phyloP scores from a whole-genome alignment of 2,329 filamentous ascomycete species.

The Monosporascus sp. region DNA sequence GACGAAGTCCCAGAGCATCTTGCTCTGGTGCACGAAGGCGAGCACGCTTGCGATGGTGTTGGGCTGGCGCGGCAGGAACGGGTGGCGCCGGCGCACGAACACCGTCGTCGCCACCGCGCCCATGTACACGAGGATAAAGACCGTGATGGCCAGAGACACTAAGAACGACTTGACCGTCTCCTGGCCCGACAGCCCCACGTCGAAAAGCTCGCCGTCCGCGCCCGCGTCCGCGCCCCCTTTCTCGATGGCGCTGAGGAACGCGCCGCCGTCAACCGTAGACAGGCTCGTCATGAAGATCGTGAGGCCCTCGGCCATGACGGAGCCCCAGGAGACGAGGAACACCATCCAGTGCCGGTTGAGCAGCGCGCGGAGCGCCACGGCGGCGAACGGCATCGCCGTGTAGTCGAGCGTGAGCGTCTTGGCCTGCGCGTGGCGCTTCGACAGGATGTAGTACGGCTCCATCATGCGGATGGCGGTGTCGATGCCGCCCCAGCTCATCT shows the following conservation, averaged over 20 bases:
- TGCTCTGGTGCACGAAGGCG: slow-evolving; percentile 73
- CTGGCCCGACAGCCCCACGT: slow-evolving; percentile 41
- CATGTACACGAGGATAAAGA: slow-evolving; percentile 63
- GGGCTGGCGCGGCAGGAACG: slow-evolving; percentile 72
- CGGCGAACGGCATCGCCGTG: slow-evolving; percentile 64
- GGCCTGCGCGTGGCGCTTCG: slow-evolving; percentile 58
- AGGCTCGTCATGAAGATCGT: slow-evolving; percentile 65
- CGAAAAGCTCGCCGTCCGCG: slow-evolving; percentile 13
- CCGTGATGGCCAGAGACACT: slow-evolving; percentile 56
- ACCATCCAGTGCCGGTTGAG: slow-evolving; percentile 61
- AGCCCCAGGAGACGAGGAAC: slow-evolving; percentile 64
- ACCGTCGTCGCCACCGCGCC: slow-evolving; percentile 53
- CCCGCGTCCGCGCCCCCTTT: slow-evolving; percentile 6
- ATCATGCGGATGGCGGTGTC: slow-evolving; percentile 68
- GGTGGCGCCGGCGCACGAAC: slow-evolving; percentile 56
- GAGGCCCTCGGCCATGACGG: slow-evolving; percentile 66
- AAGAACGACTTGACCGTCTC: slow-evolving; percentile 62
- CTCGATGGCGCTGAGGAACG: slow-evolving; percentile 42
- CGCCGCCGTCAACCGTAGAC: slow-evolving; percentile 57
- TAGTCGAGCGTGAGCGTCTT: slow-evolving; percentile 67
- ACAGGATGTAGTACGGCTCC: slow-evolving; percentile 69
- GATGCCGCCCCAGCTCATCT: slow-evolving; percentile 62
- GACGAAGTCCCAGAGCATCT: slow-evolving; percentile 74
- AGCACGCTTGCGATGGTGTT: slow-evolving; percentile 73
- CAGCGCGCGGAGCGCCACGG: slow-evolving; percentile 56